phyloP scores from a whole-genome alignment of 2,329 filamentous ascomycete species.

The Trichoderma sp. region DNA sequence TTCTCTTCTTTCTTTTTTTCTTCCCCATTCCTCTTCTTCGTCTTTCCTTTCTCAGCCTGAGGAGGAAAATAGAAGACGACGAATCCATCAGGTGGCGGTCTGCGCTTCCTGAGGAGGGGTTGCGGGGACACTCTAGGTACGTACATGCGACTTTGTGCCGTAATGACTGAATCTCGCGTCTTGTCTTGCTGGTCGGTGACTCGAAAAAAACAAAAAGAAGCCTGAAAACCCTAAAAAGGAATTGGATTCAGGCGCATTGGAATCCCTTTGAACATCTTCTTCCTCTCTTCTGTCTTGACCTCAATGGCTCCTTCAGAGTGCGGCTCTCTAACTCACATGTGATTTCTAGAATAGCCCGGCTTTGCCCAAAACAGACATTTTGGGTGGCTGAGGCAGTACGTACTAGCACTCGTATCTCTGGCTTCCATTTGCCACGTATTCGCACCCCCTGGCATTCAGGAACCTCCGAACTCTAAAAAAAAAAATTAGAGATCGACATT shows the following conservation, averaged over 20 bases:
- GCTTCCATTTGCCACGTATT: background rate
- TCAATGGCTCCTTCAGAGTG: background rate
- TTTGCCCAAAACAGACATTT: background rate
- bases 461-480: conserved; percentile 10
- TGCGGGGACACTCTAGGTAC: background rate
- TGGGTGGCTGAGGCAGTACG: conserved; percentile 8
- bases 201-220: background rate
- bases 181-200: background rate
- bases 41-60: background rate
- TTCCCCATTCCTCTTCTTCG: background rate
- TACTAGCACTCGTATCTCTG: background rate
- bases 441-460: conserved; percentile 2
- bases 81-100: background rate
- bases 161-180: background rate
- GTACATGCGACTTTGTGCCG: background rate
- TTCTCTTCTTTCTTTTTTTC: background rate
- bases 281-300: background rate
- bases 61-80: background rate
- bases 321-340: conserved; percentile 6
- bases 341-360: background rate
- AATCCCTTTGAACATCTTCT: background rate
- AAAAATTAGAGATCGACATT: background rate
- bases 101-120: background rate
- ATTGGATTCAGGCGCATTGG: background rate
- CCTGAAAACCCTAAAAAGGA: background rate